Base-by-base conservation (phyloP, 2,329 filamentous ascomycete species). In the Ophiobolus disseminans region DNA sequence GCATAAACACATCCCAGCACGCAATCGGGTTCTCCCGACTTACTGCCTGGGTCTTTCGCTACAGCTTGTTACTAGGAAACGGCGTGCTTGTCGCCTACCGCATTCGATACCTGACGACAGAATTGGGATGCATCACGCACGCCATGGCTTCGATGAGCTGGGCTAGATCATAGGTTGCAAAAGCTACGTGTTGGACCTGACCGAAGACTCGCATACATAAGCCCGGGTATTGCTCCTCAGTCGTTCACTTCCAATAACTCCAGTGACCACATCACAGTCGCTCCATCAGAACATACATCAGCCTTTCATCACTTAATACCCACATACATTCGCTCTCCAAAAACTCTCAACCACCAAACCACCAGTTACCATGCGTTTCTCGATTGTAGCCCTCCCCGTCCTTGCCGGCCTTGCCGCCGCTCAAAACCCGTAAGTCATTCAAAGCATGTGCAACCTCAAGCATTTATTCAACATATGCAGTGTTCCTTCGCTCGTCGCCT, bases 351-450 rank as follows among this genome's bases (percentile, higher is more conserved):
- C 5, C 14, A 20, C 25, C 4, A 23, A 26, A 21, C 11, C 3
- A 8, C 37, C 14, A 37, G n/a, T 36, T 19, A 48, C 11, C 42
- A 58, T 57, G 53, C 56, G 42, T 54, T 48, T 57, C 53, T 42
- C 50, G 20, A 37, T 41, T 22, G 16, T 41, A 11, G 38, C 44
- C 19, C 14, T 53, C 14, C 39, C 50, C 11, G 26, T 11, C 40
- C 34, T 52, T 28, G 45, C 45, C 16, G 37, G 43, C 42, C 35
- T 57, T 17, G 31, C 45, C 9, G 38, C 42, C 19, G 48, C 48
- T 28, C 48, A 52, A 21, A 51, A 43, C 9, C 39, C 42, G 53
- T 52, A 46, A 21, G 48, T 41, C n/a, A 16, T 11, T 19, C 16
- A 19, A 2, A 32, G 9, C 7, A 6, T 22, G 13, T 11, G 19